Evolutionary conservation across 1,139 yeast species (phyloP).

Genomic region (Blastobotrys indianensis): DNA sequence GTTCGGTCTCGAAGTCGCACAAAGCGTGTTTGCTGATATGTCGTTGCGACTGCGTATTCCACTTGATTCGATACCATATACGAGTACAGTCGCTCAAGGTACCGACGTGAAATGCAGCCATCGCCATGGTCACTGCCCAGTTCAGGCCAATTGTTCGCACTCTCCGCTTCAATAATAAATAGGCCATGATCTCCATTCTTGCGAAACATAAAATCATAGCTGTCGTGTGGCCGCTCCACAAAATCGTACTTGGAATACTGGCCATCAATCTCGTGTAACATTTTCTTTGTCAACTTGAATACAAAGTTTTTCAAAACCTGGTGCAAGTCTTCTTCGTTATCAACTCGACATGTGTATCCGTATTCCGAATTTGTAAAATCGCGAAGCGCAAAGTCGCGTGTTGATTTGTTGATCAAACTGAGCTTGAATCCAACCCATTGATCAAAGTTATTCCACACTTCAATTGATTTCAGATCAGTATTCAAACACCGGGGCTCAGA

Average conservation of each 20-base stretch:
- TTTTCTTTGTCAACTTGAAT: constrained; percentile 4
- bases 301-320: constrained; percentile 4
- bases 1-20: constrained; percentile 2
- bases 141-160: constrained; percentile 11
- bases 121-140: constrained; percentile 3
- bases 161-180: constrained; percentile 11
- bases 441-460: constrained; percentile 11
- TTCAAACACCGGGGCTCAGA: constrained; percentile 3
- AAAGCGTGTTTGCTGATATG: constrained; percentile 11
- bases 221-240: constrained; percentile 1
- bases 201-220: constrained; percentile 8
- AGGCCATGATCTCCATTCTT: constrained; percentile 1
- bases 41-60: constrained; percentile 11
- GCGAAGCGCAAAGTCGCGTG: neutral
- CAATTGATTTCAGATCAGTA: constrained; percentile 9
- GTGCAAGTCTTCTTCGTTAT: constrained; percentile 10
- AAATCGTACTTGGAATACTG: neutral
- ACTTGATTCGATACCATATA: constrained; percentile 12
- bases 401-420: constrained; percentile 2
- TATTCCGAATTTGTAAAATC: neutral
- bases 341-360: constrained; percentile 7
- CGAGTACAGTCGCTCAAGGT: constrained; percentile 10
- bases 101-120: constrained; percentile 4
- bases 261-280: neutral
- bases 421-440: constrained; percentile 12